Percentiles rank a stretch among this genome's conserved stretches.
phyloP scores from a whole-genome alignment of 768 basidiomycete species.

The Xerocomellus chrysenteron region DNA sequence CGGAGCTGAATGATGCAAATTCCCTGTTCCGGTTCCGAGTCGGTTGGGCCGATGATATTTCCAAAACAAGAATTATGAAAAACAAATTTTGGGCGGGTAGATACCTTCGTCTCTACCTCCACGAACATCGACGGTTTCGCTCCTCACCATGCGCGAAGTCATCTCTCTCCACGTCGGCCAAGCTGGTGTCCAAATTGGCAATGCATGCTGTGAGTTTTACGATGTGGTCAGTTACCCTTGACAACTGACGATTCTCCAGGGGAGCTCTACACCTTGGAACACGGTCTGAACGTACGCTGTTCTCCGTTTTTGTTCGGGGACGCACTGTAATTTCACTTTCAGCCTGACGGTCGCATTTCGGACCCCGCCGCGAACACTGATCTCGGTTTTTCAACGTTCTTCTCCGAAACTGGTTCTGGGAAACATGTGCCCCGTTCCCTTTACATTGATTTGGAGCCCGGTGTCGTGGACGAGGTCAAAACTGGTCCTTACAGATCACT shows the following conservation, averaged over 20 bases:
- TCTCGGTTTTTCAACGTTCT: slow-evolving; percentile 96
- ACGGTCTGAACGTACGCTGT: slow-evolving; percentile 83
- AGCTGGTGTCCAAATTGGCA: slow-evolving; percentile 92
- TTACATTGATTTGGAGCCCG: slow-evolving; percentile 94
- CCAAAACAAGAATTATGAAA: slow-evolving; percentile 21
- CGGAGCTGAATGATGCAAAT: too few relatives aligned
- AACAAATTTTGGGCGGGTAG: slow-evolving; percentile 19
- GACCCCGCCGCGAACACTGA: slow-evolving; percentile 57
- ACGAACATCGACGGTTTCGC: slow-evolving; percentile 13
- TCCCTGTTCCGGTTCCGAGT: neutral
- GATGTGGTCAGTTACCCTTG: slow-evolving; percentile 2
- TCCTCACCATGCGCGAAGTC: slow-evolving; percentile 76
- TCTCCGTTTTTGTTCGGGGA: neutral
- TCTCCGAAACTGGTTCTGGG: slow-evolving; percentile 90
- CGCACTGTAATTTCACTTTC: slow-evolving; percentile 16
- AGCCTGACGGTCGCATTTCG: slow-evolving; percentile 91
- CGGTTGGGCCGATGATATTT: slow-evolving; percentile 17
- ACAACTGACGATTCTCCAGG: slow-evolving; percentile 44
- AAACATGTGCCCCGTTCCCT: slow-evolving; percentile 97
- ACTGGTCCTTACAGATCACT: slow-evolving; percentile 88
- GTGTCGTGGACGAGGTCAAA: slow-evolving; percentile 94
- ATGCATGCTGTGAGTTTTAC: slow-evolving; percentile 84
- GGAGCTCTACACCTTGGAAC: slow-evolving; percentile 98
- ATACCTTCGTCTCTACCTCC: slow-evolving; percentile 6
- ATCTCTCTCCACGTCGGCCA: slow-evolving; percentile 97